Evolutionary conservation across 1,284 basidiomycete species (phyloP).

Genomic region (Thelephora terrestris): DNA sequence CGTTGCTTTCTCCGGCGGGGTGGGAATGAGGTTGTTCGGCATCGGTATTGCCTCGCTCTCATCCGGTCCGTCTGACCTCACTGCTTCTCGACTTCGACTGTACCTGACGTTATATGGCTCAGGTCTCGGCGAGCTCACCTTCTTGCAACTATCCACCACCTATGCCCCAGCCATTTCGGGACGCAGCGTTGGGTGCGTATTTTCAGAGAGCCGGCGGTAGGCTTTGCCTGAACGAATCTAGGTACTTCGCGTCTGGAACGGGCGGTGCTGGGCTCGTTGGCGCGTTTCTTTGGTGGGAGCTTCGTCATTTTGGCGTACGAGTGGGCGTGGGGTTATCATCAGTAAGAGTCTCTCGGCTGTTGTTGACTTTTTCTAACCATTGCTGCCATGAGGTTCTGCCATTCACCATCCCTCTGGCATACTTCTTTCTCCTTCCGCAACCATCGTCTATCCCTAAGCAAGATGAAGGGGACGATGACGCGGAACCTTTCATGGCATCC

Average conservation of each 20-base stretch:
- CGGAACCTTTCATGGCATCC: slow-evolving; percentile 2
- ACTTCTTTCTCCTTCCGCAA: slow-evolving; percentile 65
- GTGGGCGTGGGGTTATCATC: slow-evolving; percentile 75
- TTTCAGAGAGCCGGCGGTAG: background rate
- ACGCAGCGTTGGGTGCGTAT: slow-evolving; percentile 54
- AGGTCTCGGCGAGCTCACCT: slow-evolving; percentile 92
- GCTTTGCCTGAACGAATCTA: slow-evolving; percentile 16
- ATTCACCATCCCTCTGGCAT: slow-evolving; percentile 63
- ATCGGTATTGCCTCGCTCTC: slow-evolving; percentile 89
- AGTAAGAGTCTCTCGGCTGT: slow-evolving; percentile 29
- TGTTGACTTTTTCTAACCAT: background rate
- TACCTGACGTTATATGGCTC: background rate
- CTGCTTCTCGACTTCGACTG: background rate
- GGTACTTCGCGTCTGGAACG: slow-evolving; percentile 86
- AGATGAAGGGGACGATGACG: slow-evolving; percentile 25
- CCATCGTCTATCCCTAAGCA: slow-evolving; percentile 32
- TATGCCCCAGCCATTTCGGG: slow-evolving; percentile 65
- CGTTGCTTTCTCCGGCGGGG: slow-evolving; percentile 65
- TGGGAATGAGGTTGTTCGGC: slow-evolving; percentile 72
- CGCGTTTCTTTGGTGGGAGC: slow-evolving; percentile 91
- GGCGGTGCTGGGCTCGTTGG: slow-evolving; percentile 92
- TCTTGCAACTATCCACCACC: slow-evolving; percentile 86
- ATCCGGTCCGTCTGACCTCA: slow-evolving; percentile 41
- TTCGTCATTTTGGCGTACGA: slow-evolving; percentile 79
- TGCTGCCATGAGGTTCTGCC: slow-evolving; percentile 54